Evolutionary conservation across 192 early-diverging fungal genomes (phyloP), one percentile per base, ranked within the genome.

Genomic region (Haplosporangium gracile): DNA sequence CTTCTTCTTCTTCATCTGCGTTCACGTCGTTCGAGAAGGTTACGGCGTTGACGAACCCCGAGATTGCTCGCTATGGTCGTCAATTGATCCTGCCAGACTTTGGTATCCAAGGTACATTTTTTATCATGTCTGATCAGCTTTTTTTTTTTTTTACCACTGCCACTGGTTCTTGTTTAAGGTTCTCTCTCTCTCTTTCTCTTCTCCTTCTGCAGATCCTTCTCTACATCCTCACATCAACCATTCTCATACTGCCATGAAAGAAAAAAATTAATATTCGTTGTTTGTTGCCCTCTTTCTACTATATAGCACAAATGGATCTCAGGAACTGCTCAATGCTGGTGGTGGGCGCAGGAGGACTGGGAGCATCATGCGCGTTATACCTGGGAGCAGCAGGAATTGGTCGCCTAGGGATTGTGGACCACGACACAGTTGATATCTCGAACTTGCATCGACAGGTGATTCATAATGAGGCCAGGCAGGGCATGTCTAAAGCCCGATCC

Each of bases 381-480:
- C 91, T 99, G 22, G 97, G 96, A 8, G 94, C 95, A 5, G 95
- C 95, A 74, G 98, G 98, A 5, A 91, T 98, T 26, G 98, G 88
- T 11, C 90, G 92, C 4, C 70, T 99, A 29, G 98, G 98, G 10
- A 94, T 99, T 26, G 93, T 97, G 0, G 98, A 99, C 81, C 96
- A 99, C 85, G 98, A 99, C 82, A 89, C 78, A 0, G 96, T 99
- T 0, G 98, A 98, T 83, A 89, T 89, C 47, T 97, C 95, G 85
- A 99, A 99, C 85, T 87, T 99, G 22, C 98, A 99, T 82, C 93
- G 98, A 0, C 98, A 99, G 87, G 92, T 99, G 20, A 96, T 98
- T 68, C 98, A 99, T 82, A 93, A 94, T 26, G 95, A 98, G 74
- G 88, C 90, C 0, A 85, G 91, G 20, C 82, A 93, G 29, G 95